Evolutionary conservation across 129 eudicot genomes (phyloP).

Genomic region (Artemisia tridentata): DNA sequence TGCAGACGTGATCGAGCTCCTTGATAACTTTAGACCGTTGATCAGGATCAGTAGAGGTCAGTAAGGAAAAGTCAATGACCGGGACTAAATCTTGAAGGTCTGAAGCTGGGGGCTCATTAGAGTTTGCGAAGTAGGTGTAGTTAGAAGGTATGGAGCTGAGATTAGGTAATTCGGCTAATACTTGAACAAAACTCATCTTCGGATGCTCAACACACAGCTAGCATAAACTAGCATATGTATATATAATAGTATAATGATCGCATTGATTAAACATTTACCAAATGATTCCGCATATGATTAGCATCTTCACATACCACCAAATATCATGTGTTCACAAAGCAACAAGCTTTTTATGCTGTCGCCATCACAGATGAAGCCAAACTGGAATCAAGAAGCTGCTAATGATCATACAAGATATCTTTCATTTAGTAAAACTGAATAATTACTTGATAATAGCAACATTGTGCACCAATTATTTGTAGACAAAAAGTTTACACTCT

Average conservation of each 20-base stretch:
- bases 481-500: background rate
- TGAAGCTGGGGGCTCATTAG: conserved; percentile 26
- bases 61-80: conserved; percentile 49
- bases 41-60: conserved; percentile 38
- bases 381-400: conserved; percentile 10
- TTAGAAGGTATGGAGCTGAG: conserved; percentile 51
- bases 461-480: background rate
- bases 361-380: conserved; percentile 13
- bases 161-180: conserved; percentile 50
- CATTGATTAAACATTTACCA: background rate
- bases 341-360: background rate
- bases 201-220: background rate
- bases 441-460: background rate
- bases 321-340: conserved; percentile 5
- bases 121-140: conserved; percentile 34
- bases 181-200: conserved; percentile 39
- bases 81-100: conserved; percentile 48
- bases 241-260: background rate
- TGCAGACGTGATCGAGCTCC: conserved; percentile 51
- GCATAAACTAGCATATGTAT: background rate
- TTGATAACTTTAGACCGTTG: conserved; percentile 47
- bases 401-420: conserved; percentile 6
- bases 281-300: conserved; percentile 10
- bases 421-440: background rate
- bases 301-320: background rate